Conservation (phyloP, 371 early-diverging fungal species). For the Mucor irregularis region DNA sequence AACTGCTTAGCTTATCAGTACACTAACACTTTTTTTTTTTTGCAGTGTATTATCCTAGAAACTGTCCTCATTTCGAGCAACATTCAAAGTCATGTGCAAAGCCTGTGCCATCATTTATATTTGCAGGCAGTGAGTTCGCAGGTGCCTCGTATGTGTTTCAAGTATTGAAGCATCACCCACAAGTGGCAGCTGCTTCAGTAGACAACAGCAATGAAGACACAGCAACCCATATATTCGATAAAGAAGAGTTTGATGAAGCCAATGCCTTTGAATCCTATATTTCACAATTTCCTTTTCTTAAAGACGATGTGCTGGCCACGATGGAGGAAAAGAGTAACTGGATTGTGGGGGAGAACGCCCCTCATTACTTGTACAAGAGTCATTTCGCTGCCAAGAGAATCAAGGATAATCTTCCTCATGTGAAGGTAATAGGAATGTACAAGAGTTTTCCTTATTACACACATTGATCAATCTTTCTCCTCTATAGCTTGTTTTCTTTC, state of each 20-base stretch:
- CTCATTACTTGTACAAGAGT: constrained; percentile 42
- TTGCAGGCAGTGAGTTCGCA: constrained; percentile 57
- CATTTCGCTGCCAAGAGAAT: constrained; percentile 39
- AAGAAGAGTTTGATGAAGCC: constrained; percentile 21
- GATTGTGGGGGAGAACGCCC: constrained; percentile 43
- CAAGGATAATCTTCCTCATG: constrained; percentile 38
- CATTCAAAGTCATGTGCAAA: constrained; percentile 47
- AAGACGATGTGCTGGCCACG: constrained; percentile 10
- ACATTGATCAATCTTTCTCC: too few species aligned
- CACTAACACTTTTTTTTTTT: not conserved
- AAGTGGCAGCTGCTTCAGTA: constrained; percentile 40
- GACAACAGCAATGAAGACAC: constrained; percentile 5
- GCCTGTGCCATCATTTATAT: constrained; percentile 58
- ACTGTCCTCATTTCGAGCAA: constrained; percentile 33
- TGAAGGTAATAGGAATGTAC: constrained; percentile 26
- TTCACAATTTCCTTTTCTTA: constrained; percentile 34
- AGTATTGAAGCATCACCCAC: constrained; percentile 50
- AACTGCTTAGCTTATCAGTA: not conserved
- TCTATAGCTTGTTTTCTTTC: constrained; percentile 52
- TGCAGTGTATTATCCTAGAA: constrained; percentile 51
- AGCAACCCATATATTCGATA: constrained; percentile 4
- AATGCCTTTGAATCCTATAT: constrained; percentile 44
- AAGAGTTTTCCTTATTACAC: not conserved
- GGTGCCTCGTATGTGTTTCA: constrained; percentile 50
- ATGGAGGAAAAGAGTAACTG: constrained; percentile 16